Evolutionary conservation across 441 rosid species (phyloP).

Genomic region (Croton setiger): DNA sequence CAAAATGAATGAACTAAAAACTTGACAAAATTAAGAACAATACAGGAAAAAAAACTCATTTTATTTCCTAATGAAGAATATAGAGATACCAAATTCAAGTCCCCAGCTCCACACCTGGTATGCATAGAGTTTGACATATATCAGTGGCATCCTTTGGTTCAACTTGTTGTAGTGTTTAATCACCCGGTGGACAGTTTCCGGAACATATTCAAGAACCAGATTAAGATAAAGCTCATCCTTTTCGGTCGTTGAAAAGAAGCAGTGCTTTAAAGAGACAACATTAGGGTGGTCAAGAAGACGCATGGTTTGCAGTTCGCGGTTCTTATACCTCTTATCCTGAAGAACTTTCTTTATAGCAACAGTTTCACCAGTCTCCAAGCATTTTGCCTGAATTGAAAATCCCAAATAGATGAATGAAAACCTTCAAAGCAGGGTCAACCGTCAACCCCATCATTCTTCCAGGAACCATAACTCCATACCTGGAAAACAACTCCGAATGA

Average conservation of each 20-base stretch:
- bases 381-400: slow-evolving; percentile 56
- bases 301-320: slow-evolving; percentile 97
- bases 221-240: slow-evolving; percentile 93
- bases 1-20: not conserved
- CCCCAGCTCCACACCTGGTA: slow-evolving; percentile 58
- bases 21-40: not conserved
- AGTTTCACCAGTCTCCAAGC: slow-evolving; percentile 93
- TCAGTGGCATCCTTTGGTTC: slow-evolving; percentile 91
- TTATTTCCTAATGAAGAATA: not conserved
- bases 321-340: slow-evolving; percentile 96
- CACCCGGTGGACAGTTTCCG: slow-evolving; percentile 90
- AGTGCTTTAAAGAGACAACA: slow-evolving; percentile 82
- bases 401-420: slow-evolving; percentile 1
- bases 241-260: slow-evolving; percentile 89
- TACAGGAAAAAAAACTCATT: not conserved
- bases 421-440: not conserved
- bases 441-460: not conserved
- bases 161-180: slow-evolving; percentile 85
- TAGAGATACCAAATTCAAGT: not conserved
- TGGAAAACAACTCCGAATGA: slow-evolving; percentile 97
- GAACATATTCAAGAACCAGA: slow-evolving; percentile 90
- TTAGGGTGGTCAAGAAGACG: slow-evolving; percentile 95
- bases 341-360: no score
- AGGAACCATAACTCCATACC: slow-evolving; percentile 36
- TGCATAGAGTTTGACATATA: slow-evolving; percentile 85